Evolutionary conservation across 768 basidiomycete species (phyloP).

Genomic region (Steccherinum ochraceum): DNA sequence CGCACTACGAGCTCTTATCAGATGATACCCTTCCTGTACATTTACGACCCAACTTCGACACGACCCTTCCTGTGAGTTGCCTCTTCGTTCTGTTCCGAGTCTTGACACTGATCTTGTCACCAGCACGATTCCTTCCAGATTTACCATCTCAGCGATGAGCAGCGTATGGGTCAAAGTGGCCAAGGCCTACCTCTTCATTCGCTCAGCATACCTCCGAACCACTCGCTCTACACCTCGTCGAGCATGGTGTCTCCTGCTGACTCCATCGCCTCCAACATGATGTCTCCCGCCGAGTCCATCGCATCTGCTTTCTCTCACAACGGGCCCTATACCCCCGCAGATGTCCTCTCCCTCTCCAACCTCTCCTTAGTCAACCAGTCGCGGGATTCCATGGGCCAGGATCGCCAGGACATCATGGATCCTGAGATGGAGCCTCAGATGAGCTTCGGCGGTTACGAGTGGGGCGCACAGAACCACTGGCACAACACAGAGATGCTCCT

Average conservation of each 20-base stretch:
- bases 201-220: slow-evolving; percentile 36
- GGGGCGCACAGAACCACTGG: slow-evolving; percentile 22
- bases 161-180: not conserved
- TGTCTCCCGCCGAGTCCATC: slow-evolving; percentile 45
- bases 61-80: slow-evolving; percentile 36
- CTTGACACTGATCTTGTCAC: not conserved
- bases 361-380: slow-evolving; percentile 24
- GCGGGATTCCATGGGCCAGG: slow-evolving; percentile 15
- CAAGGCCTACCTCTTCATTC: slow-evolving; percentile 24
- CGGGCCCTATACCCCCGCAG: slow-evolving; percentile 44
- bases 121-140: slow-evolving; percentile 6
- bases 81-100: slow-evolving; percentile 19
- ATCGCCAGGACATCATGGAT: slow-evolving; percentile 15
- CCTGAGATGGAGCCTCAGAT: slow-evolving; percentile 13
- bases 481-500: slow-evolving; percentile 28
- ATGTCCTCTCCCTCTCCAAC: slow-evolving; percentile 21
- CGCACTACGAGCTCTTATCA: slow-evolving; percentile 53
- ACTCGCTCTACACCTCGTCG: slow-evolving; percentile 14
- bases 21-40: slow-evolving; percentile 34
- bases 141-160: slow-evolving; percentile 5
- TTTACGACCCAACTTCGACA: slow-evolving; percentile 24
- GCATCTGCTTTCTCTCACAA: slow-evolving; percentile 38
- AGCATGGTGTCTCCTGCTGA: slow-evolving; percentile 20
- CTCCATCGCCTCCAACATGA: slow-evolving; percentile 35
- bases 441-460: slow-evolving; percentile 22